phyloP scores from a whole-genome alignment of 805 yeast species.

The Gaillardinia entomophila region DNA sequence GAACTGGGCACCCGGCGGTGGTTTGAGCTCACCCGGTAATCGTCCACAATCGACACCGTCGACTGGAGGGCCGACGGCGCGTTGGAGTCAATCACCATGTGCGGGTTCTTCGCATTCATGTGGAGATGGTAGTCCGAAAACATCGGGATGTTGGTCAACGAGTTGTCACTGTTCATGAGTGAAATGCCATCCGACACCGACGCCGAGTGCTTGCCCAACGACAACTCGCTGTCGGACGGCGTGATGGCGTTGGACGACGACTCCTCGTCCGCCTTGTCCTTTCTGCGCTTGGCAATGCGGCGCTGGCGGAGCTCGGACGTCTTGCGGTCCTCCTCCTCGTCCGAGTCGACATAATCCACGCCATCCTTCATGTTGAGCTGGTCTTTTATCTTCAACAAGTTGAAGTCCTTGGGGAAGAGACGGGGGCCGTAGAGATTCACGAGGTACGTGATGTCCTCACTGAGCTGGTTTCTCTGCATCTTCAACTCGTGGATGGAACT shows the following conservation, averaged over 20 bases:
- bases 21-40: constrained; percentile 12
- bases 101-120: constrained; percentile 7
- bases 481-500: constrained; percentile 55
- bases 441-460: constrained; percentile 68
- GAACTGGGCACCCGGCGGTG: constrained; percentile 4
- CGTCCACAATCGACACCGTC: constrained; percentile 27
- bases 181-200: constrained; percentile 58
- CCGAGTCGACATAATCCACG: constrained; percentile 32
- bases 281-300: constrained; percentile 25
- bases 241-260: constrained; percentile 5
- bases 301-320: constrained; percentile 43
- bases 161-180: constrained; percentile 54
- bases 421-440: constrained; percentile 82
- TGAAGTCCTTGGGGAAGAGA: constrained; percentile 76
- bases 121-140: constrained; percentile 46
- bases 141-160: constrained; percentile 61
- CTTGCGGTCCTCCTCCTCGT: constrained; percentile 46
- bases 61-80: constrained; percentile 21
- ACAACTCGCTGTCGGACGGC: constrained; percentile 13
- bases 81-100: constrained; percentile 5
- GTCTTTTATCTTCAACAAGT: constrained; percentile 44
- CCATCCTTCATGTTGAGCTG: constrained; percentile 21
- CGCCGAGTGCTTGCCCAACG: constrained; percentile 18
- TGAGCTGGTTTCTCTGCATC: constrained; percentile 53
- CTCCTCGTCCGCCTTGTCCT: constrained; percentile 8